Base-by-base conservation (phyloP, 192 early-diverging fungal species). In the Coemansia sp. region DNA sequence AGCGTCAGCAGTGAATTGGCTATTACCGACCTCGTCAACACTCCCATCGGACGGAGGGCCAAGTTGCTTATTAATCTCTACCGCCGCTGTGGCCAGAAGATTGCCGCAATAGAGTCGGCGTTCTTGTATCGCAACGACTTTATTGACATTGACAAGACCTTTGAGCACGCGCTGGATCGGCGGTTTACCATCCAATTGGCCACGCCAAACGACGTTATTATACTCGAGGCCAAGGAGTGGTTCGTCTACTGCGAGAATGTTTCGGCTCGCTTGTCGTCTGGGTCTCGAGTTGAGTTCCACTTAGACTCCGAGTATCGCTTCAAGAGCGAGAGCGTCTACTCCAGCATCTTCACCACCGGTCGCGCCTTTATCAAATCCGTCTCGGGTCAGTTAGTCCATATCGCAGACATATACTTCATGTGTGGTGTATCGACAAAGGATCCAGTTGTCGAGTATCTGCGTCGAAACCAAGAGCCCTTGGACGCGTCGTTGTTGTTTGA, bases 221-320 rank as follows among this genome's bases (percentile, higher is more conserved):
- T 94, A 33, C 87, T 98, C 50, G 83, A 90, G 74, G 79, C 92
- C 68, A 96, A 95, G 85, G 78, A 89, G 57, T 98, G 95, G 95
- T 88, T 98, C 65, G 78, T 85, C 11, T 62, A 64, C 44, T 27
- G 27, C 18, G 68, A 66, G 3, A 50, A 50, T 15, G 16, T 31
- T n/a, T 36, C 66, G 2, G 53, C 68, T 22, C 78, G 81, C 53
- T 69, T 92, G 47, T 78, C 65, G 15, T 81, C 89, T n/a, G 87
- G 87, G 10, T 57, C 64, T 71, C 78, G 18, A 36, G 68, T 96
- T 38, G 88, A 95, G 68, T 96, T 97, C 87, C 85, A 89, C 67
- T 84, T 97, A 33, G 87, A 92, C 62, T 92, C 92, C 13, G 75
- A 88, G 34, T 79, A 90, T 34, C 71, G 85, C 39, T 94, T 86